Evolutionary conservation across 352 stramenopile genomes (phyloP), one percentile per base, ranked within the genome.

Genomic region (Phytophthora multivora): DNA sequence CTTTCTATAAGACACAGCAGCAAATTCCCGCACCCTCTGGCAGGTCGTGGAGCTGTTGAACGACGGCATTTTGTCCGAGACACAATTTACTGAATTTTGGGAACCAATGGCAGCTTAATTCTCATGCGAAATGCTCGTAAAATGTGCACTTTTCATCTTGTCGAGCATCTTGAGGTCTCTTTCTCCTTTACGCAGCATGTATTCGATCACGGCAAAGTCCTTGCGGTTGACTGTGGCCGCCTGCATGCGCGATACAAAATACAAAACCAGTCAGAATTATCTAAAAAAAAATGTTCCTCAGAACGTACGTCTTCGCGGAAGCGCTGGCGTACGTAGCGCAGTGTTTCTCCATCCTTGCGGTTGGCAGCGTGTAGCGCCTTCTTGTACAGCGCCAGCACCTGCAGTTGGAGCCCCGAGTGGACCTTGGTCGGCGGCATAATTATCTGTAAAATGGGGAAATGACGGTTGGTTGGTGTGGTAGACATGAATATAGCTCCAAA

Each of bases 151-250:
- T 56, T 91, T 92, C 67, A 90, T 88, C 31, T 56, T 65, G 49
- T 80, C 65, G 38, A 93, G 71, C 76, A 91, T 86, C 74, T 93
- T 91, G 36, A 95, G 65, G 49, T 95, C 84, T 13, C 85, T 81
- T 59, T 95, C 77, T 3, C 86, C 86, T 48, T 95, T 95, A 67
- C 86, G 86, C 55, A 95, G 63, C 71, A 95, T 75, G 43, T 93
- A 83, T 76, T 95, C 86, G 54, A 95, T 93, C 59, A 90, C 69
- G 8, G 74, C 67, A 63, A 95, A 95, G 68, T 93, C 80, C 59
- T 78, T 89, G 33, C 84, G 79, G 7, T 79, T 69, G 21, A 93
- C 83, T 4, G 77, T 77, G 0, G 42, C 39, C 13, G 71, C 86
- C 79, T 93, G 31, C 15, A 7, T 23, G 21, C 21, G 21, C 39